Base-by-base conservation (phyloP, 176 grass and related monocot species). In the Eragrostis nindensis region DNA sequence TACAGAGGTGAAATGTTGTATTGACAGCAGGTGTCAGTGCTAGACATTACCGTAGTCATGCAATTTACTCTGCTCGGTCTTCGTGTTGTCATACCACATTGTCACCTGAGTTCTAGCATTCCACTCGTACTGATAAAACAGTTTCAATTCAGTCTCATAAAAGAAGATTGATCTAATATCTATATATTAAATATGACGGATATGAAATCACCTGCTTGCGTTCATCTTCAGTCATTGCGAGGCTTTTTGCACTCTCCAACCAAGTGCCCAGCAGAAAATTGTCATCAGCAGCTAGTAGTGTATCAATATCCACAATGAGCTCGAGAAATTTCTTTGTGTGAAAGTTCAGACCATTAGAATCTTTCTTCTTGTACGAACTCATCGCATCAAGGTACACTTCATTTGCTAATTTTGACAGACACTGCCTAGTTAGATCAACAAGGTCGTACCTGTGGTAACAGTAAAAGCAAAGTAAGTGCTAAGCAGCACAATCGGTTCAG, bases 101-200 rank as follows among this genome's bases (percentile, higher is more conserved):
- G 95, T 93, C 74, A 98, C 90, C 87, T 98, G 95, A 32, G 95
- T 98, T 79, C 92, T 91, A 64, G 95, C 95, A 64, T 98, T 98
- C 95, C 95, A 94, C 56, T 98, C 92, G 9, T 94, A 94, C 95
- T 98, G 83, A 19, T 83, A 42, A 26, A 47, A 80, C 18, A 71
- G 74, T 74, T 39, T 80, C 11, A 19, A 66, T 70, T 70, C 77
- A 71, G 49, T 54, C 11, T 45, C 11, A 44, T 63, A 22, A 10
- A 8, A 6, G 59, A 69, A 47, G 42, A 19, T 50, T 29, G n/a
- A 49, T 53, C 24, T 55, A 48, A 48, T 64, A 74, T 29, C 22
- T 2, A 61, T 18, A 56, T 73, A 48, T 32, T 38, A 39, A 21
- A 44, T 21, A 59, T 76, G 12, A 87, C 73, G 30, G 73, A 71